A percentile compares a stretch with the other conserved stretches of the same genome.
Conservation (phyloP, 371 early-diverging fungal species). For the Synchytrium microbalum region DNA sequence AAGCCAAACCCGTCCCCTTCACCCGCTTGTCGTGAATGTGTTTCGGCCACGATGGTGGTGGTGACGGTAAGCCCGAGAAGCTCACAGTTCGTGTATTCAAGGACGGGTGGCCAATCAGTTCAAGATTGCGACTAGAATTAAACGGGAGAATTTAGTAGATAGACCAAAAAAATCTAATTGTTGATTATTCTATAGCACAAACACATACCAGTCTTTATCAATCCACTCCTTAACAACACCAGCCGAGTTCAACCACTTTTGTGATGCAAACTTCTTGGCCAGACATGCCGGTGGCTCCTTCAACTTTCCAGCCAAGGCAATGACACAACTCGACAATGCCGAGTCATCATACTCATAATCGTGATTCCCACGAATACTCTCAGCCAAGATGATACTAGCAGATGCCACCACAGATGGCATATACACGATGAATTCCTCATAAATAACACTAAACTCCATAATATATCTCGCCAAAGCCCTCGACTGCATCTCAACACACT, state of each 20-base stretch:
- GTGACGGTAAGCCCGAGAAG: no score
- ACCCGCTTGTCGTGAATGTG: no score
- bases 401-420: constrained; percentile 79
- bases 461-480: constrained; percentile 93
- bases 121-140: no score
- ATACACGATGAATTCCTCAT: constrained; percentile 67
- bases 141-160: no score
- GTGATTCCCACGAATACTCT: neutral
- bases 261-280: neutral
- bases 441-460: constrained; percentile 88
- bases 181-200: no score
- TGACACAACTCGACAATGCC: neutral
- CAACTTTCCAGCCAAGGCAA: neutral
- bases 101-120: no score
- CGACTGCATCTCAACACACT: constrained; percentile 32
- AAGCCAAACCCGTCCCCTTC: no score
- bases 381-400: constrained; percentile 77
- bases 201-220: neutral
- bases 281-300: neutral
- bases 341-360: neutral
- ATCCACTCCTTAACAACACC: neutral
- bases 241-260: neutral
- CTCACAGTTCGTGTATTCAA: no score
- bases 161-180: no score
- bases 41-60: no score